Percentiles rank a stretch among this genome's conserved stretches.
Conservation (phyloP, 2,329 filamentous ascomycete species). For the Neopestalotiopsis clavispora region DNA sequence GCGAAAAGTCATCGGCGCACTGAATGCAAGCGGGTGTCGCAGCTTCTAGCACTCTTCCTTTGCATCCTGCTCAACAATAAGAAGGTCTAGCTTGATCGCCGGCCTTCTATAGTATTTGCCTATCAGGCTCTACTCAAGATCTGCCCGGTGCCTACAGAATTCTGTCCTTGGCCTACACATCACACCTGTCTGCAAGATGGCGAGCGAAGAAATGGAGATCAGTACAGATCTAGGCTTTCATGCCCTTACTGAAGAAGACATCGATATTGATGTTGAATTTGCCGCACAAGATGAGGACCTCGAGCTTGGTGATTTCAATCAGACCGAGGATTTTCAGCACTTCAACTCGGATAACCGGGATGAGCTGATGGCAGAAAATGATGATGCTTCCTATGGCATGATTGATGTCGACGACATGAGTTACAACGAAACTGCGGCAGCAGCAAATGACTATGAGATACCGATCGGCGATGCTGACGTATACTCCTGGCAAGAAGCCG, state of each 20-base stretch:
- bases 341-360: conserved; percentile 37
- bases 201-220: conserved; percentile 40
- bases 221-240: conserved; percentile 34
- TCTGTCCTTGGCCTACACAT: not conserved
- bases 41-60: not conserved
- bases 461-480: conserved; percentile 34
- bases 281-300: conserved; percentile 37
- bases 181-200: conserved; percentile 27
- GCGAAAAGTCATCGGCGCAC: not conserved
- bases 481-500: conserved; percentile 30
- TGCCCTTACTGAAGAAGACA: conserved; percentile 37
- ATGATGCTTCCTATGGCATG: conserved; percentile 39
- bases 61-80: not conserved
- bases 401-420: conserved; percentile 36
- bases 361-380: conserved; percentile 38
- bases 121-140: not conserved
- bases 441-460: conserved; percentile 36
- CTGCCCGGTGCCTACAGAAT: not conserved
- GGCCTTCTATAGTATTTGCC: not conserved
- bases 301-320: conserved; percentile 37
- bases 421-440: conserved; percentile 27
- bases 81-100: not conserved
- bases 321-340: conserved; percentile 32
- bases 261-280: conserved; percentile 41
- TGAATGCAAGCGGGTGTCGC: not conserved